Base-by-base conservation (phyloP, 106 monocot genomes). In the Cymbidium sinense region DNA sequence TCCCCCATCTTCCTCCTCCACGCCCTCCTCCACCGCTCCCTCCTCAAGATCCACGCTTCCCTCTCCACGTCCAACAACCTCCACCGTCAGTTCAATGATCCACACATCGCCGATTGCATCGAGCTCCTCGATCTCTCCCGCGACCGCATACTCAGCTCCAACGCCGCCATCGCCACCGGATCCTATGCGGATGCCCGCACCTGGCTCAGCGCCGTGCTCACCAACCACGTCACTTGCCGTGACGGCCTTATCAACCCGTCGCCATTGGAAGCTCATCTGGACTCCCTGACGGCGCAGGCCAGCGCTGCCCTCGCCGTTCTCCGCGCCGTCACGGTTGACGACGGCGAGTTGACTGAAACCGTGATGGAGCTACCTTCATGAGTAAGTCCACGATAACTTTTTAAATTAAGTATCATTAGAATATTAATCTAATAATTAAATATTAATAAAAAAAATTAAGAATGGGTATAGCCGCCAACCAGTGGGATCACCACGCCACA, bases 131-230 rank as follows among this genome's bases (percentile, higher is more conserved):
- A 83, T 39, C 78, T 83, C 51, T 85, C 88, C 2, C 85, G 74
- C 33, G 88, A 85, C 81, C 80, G 71, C 20, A 52, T 86, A 17
- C 10, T 28, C 34, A 20, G 34, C 67, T 72, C 79, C 39, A 70
- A 44, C 67, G 9, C 65, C 12, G 84, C 81, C 34, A 17, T 73
- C 1, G 50, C 39, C 2, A 20, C 43, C 6, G 64, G 72, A 6
- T 50, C 73, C 11, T 19, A 43, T 58, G 15, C 51, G 23, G 83
- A 89, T 50, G 81, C 78, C 9, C 76, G 77, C 21, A 82, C 87
- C 12, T 85, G 82, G 84, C 82, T 88, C 65, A 84, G 84, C 35
- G 87, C 87, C 27, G 84, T 80, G 65, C 81, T 88, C 44, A 85
- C 84, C 19, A 84, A 88, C 47, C 55, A 88, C 23, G 82, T 2